These are phyloP conservation scores for Phyllostachys edulis DNA, from an alignment of 176 grass and related monocot species.

Conservation along the genomic window DNA sequence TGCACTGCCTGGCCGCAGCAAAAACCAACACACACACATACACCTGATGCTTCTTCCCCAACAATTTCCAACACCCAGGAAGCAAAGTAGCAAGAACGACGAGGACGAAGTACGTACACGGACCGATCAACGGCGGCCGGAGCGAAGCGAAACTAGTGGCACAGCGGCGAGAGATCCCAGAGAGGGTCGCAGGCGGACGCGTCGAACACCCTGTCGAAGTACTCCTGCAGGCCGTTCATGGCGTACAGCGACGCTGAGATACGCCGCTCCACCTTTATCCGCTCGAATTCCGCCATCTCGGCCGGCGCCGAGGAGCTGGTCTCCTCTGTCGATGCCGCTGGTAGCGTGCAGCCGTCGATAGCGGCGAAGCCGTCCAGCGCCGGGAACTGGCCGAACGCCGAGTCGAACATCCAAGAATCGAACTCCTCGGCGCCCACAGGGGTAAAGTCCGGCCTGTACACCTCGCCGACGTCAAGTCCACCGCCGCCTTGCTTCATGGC, in stretches of 20 bases:
- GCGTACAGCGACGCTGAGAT: constrained; percentile 74
- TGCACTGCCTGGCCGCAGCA: constrained; percentile 28
- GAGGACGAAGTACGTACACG: not conserved
- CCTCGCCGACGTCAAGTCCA: constrained; percentile 39
- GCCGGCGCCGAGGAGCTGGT: not conserved
- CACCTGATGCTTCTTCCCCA: constrained; percentile 24
- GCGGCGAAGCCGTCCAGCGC: constrained; percentile 45
- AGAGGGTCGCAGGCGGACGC: constrained; percentile 47
- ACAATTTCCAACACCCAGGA: constrained; percentile 12
- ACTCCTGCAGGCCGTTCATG: constrained; percentile 80
- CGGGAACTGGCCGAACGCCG: constrained; percentile 55
- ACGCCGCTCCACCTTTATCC: constrained; percentile 78
- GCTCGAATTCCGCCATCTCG: constrained; percentile 71
- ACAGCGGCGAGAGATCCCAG: constrained; percentile 63
- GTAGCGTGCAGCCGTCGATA: constrained; percentile 28
- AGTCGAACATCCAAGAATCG: constrained; percentile 64
- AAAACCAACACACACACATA: constrained; percentile 36
- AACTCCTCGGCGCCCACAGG: constrained; percentile 20
- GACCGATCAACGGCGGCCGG: not conserved
- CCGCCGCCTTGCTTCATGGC: constrained; percentile 29
- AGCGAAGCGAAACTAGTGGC: constrained; percentile 36
- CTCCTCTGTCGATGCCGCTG: constrained; percentile 3
- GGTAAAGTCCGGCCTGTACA: constrained; percentile 48
- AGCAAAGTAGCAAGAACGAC: constrained; percentile 37
- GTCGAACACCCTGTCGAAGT: constrained; percentile 67